A percentile compares a stretch with the other conserved stretches of the same genome.
Evolutionary conservation across 352 stramenopile species (phyloP).

Genomic region (Paralagenidium karlingii): DNA sequence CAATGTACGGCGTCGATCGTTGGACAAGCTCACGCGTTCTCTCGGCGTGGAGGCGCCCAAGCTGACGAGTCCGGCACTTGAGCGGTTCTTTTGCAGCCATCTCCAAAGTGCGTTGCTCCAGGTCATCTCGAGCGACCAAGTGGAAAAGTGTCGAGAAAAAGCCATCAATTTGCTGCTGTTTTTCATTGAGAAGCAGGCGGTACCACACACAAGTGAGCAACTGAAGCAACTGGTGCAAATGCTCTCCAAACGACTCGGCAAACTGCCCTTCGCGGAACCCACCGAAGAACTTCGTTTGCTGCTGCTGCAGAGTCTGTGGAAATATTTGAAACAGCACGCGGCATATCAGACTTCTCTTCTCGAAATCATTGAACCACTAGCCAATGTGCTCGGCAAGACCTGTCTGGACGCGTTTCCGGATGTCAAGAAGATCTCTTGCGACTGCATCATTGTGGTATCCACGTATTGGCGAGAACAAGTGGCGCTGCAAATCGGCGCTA

Average conservation of each 20-base stretch:
- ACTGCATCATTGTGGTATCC: constrained; percentile 45
- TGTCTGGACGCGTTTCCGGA: constrained; percentile 68
- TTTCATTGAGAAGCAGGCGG: constrained; percentile 27
- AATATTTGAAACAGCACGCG: constrained; percentile 40
- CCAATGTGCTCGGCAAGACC: constrained; percentile 60
- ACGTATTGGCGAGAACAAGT: constrained; percentile 36
- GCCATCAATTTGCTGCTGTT: constrained; percentile 42
- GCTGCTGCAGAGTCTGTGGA: constrained; percentile 39
- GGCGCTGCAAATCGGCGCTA: constrained; percentile 47
- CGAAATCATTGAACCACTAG: constrained; percentile 48
- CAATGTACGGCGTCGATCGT: constrained; percentile 47
- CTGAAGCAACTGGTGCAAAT: constrained; percentile 37
- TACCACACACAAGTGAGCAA: constrained; percentile 22
- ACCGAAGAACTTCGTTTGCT: constrained; percentile 74
- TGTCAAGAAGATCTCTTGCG: constrained; percentile 59
- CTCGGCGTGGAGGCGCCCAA: constrained; percentile 28
- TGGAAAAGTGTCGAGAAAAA: constrained; percentile 75
- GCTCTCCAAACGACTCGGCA: constrained; percentile 40
- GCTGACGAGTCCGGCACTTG: constrained; percentile 18
- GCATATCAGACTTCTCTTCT: constrained; percentile 12
- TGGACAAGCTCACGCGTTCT: constrained; percentile 51
- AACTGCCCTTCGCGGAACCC: constrained; percentile 60
- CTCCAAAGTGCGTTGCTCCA: constrained; percentile 35
- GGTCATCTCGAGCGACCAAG: constrained; percentile 26
- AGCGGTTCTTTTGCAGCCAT: constrained; percentile 21